These are phyloP conservation scores for Achaetomium macrosporum DNA, from an alignment of 2,329 filamentous ascomycete species.

Conservation along the genomic window DNA sequence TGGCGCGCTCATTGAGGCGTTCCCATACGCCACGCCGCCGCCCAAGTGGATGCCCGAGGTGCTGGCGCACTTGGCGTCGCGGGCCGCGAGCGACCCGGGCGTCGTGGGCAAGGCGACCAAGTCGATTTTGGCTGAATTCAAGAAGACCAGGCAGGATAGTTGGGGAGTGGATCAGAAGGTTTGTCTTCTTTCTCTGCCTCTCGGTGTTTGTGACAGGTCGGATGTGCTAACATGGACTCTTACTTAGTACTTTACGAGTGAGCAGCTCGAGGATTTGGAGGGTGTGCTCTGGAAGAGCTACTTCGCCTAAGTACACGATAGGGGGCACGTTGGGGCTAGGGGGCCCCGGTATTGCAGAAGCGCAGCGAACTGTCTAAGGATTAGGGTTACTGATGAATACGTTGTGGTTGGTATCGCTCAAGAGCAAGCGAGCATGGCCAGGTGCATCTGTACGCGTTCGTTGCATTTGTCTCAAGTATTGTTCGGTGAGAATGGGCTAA, in stretches of 20 bases:
- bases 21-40: constrained; percentile 90
- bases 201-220: no score
- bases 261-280: constrained; percentile 91
- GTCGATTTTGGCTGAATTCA: constrained; percentile 90
- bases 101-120: constrained; percentile 96
- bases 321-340: no score
- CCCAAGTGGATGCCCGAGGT: constrained; percentile 92
- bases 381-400: not conserved
- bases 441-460: not conserved
- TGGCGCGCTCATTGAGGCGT: constrained; percentile 87
- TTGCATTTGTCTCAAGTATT: not conserved
- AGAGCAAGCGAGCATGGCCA: not conserved
- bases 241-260: constrained; percentile 74
- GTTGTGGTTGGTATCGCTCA: not conserved
- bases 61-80: constrained; percentile 74
- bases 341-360: no score
- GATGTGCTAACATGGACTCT: constrained; percentile 22
- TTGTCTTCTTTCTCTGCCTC: constrained; percentile 30
- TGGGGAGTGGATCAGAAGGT: constrained; percentile 99
- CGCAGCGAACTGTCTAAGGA: no score
- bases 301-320: constrained; percentile 60
- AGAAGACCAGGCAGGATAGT: constrained; percentile 98
- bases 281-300: constrained; percentile 99
- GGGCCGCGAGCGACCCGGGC: constrained; percentile 81
- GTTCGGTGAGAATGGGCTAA: no score